Base-by-base conservation (phyloP, 345 rosid species). In the Sisymbrium altissimum region DNA sequence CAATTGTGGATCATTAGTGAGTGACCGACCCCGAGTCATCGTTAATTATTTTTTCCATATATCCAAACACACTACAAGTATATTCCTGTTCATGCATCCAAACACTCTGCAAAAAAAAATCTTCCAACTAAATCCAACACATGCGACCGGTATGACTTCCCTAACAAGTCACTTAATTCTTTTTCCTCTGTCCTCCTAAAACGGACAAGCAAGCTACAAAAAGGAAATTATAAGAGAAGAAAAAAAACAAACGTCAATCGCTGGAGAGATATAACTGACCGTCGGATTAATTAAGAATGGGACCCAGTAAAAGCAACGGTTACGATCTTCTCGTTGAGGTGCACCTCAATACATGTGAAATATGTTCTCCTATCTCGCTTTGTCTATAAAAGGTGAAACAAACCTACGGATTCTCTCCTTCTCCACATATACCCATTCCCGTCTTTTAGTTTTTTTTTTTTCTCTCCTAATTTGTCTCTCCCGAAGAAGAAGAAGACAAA, bases 131-230 rank as follows among this genome's bases (percentile, higher is more conserved):
- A 65, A 25, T 65, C 77, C 72, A 66, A 66, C 75, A 73, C 82
- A 79, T 74, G 82, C 82, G 73, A 68, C 61, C 75, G 46, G 75
- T 69, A 73, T 79, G 82, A 79, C 82, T 79, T 74, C 60, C 75
- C 82, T 69, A 79, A 79, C 82, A 73, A 73, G 79, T 79, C 78
- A 68, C 71, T 69, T 73, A 0, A 53, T 68, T 60, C 46, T 15
- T 54, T 77, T 62, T 62, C 56, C 2, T 69, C 59, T 43, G 48
- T 14, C 78, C 66, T 72, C 43, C 58, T 61, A 46, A 64, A 67
- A 79, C 74, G 62, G 66, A 73, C 72, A 68, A 72, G 59, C 66
- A 78, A 64, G 38, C 66, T 57, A 36, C 29, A 27, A 38, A 71
- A 54, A 29, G 9, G 39, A 55, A 15, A 45, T 4, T 9, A 17